Conservation (phyloP, 225 moss, liverwort and hornwort species). For the Anthoceros angustus region DNA sequence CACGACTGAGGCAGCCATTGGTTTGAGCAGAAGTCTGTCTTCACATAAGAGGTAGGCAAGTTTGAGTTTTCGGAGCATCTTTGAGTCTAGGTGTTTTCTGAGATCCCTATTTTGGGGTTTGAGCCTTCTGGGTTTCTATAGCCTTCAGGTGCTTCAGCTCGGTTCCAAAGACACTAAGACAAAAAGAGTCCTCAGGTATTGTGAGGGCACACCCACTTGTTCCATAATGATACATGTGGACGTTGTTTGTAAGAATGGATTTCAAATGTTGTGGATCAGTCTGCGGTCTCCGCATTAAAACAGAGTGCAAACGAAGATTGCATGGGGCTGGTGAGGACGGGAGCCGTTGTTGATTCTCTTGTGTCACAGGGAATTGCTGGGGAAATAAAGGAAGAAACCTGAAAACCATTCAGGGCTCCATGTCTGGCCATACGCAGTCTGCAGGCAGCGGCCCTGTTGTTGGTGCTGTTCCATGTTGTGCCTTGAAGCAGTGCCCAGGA, state of each 20-base stretch:
- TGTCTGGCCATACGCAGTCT: too few relatives aligned
- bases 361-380: too few relatives aligned
- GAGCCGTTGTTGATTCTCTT: too few relatives aligned
- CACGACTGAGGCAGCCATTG: constrained; percentile 42
- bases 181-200: constrained; percentile 46
- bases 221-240: constrained; percentile 29
- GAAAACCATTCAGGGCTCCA: constrained; percentile 20
- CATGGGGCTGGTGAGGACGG: background rate
- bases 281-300: constrained; percentile 39
- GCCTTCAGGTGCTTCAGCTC: constrained; percentile 61
- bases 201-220: constrained; percentile 32
- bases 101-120: constrained; percentile 8
- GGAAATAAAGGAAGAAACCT: background rate
- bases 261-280: constrained; percentile 28
- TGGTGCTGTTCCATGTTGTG: too few relatives aligned
- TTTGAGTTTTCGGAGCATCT: constrained; percentile 1
- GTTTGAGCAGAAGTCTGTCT: constrained; percentile 43
- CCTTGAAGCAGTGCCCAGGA: background rate
- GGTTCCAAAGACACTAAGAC: constrained; percentile 50
- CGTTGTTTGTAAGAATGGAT: constrained; percentile 56
- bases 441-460: too few relatives aligned
- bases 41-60: constrained; percentile 40
- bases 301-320: constrained; percentile 36
- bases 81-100: background rate
- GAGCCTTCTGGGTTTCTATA: constrained; percentile 9